Evolutionary conservation across 1,284 basidiomycete species (phyloP).

Genomic region (Puccinia horiana): DNA sequence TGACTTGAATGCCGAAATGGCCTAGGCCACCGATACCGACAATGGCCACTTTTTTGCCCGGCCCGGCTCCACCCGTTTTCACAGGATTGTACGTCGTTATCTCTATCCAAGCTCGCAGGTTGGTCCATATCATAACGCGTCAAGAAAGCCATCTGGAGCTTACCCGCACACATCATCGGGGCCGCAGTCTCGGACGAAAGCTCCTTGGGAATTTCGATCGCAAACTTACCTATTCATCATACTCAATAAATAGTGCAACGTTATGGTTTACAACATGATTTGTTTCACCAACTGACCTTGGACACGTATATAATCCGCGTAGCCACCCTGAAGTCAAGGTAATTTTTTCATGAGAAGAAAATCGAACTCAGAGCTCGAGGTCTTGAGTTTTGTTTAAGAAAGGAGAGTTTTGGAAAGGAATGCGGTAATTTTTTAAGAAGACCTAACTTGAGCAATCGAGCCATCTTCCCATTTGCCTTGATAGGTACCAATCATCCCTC

Average conservation of each 20-base stretch:
- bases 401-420: too few relatives aligned
- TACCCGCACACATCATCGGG: conserved; percentile 49
- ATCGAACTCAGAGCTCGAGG: too few relatives aligned
- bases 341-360: too few relatives aligned
- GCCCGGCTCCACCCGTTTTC: conserved; percentile 38
- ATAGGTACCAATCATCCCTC: conserved; percentile 40
- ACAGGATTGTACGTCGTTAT: conserved; percentile 44
- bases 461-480: conserved; percentile 43
- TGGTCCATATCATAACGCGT: not conserved
- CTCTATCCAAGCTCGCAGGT: not conserved
- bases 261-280: too few relatives aligned
- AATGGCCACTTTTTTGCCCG: conserved; percentile 43
- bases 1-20: conserved; percentile 38
- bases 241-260: too few relatives aligned
- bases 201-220: conserved; percentile 38
- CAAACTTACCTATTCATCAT: conserved; percentile 49
- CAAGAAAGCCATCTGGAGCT: not conserved
- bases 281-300: conserved; percentile 12
- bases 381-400: too few relatives aligned
- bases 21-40: conserved; percentile 45
- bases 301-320: conserved; percentile 44
- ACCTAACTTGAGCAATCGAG: conserved; percentile 24
- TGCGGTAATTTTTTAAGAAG: too few relatives aligned
- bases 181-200: conserved; percentile 48
- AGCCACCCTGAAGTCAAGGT: too few relatives aligned